Conservation (phyloP, 345 rosid genomes). For the Arabidopsis thaliana region DNA sequence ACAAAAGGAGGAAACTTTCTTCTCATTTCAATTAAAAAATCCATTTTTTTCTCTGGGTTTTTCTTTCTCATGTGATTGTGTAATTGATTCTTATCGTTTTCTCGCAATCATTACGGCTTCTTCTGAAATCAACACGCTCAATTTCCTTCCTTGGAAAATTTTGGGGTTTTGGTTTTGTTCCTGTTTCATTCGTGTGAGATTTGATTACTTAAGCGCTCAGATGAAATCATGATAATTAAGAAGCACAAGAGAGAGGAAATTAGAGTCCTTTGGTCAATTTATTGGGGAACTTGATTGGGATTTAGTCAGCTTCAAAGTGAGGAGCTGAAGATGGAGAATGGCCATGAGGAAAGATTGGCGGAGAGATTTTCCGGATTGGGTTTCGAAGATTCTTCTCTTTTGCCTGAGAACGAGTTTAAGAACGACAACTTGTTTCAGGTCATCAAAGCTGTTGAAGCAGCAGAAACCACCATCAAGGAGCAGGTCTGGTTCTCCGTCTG, state of each 20-base stretch:
- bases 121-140: conserved; percentile 26
- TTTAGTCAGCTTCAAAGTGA: conserved; percentile 27
- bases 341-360: conserved; percentile 58
- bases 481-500: conserved; percentile 56
- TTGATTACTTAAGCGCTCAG: conserved; percentile 22
- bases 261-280: conserved; percentile 24
- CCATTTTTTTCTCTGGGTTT: not conserved
- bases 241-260: conserved; percentile 19
- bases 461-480: conserved; percentile 82
- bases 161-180: conserved; percentile 1
- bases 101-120: conserved; percentile 8
- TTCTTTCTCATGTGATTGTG: conserved; percentile 5
- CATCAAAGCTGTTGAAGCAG: conserved; percentile 89
- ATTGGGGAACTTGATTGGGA: conserved; percentile 33
- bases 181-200: conserved; percentile 31
- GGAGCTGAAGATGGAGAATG: conserved; percentile 69
- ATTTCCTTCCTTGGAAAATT: not conserved
- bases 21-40: not conserved
- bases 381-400: conserved; percentile 43
- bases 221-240: conserved; percentile 30
- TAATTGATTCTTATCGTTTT: conserved; percentile 16
- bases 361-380: conserved; percentile 57
- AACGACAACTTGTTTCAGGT: conserved; percentile 76
- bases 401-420: conserved; percentile 35
- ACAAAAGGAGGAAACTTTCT: conserved; percentile 41